A percentile compares a stretch with the other conserved stretches of the same genome.
phyloP scores from a whole-genome alignment of 2,329 filamentous ascomycete genomes.

The Hirsutella thompsonii region DNA sequence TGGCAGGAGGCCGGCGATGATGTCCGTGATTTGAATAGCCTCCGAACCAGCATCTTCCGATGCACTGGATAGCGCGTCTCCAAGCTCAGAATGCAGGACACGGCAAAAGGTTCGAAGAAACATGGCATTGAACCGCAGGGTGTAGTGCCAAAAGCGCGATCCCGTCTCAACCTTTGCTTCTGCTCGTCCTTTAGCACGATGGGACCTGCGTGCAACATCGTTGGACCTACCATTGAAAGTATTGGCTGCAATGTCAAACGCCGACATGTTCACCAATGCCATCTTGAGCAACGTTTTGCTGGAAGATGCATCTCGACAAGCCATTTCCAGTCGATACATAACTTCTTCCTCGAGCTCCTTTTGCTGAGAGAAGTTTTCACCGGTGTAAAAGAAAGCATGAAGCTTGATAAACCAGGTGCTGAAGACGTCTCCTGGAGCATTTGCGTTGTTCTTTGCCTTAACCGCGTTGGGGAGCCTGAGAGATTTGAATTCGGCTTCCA shows the following conservation, averaged over 20 bases:
- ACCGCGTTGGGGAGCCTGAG: conserved; percentile 26
- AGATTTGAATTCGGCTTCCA: conserved; percentile 63
- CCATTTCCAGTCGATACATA: conserved; percentile 60
- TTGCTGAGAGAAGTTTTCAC: conserved; percentile 59
- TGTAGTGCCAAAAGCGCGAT: conserved; percentile 45
- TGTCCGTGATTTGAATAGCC: conserved; percentile 18
- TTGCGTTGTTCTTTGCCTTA: conserved; percentile 21
- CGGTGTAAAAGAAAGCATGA: conserved; percentile 74
- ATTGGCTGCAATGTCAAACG: conserved; percentile 53
- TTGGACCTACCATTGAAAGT: conserved; percentile 19
- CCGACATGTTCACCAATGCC: conserved; percentile 73
- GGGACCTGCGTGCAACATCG: not conserved
- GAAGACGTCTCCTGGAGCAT: conserved; percentile 50
- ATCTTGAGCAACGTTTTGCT: conserved; percentile 62
- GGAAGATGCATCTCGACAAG: conserved; percentile 55
- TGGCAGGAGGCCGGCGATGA: conserved; percentile 31
- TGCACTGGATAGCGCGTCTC: conserved; percentile 6
- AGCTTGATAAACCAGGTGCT: conserved; percentile 74
- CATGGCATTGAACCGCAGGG: conserved; percentile 65
- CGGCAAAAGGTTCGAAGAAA: conserved; percentile 63
- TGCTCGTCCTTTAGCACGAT: conserved; percentile 11
- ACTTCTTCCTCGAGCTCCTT: conserved; percentile 79
- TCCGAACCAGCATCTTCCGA: conserved; percentile 10
- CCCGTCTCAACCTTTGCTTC: conserved; percentile 32
- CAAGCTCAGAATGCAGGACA: conserved; percentile 56